Base-by-base conservation (phyloP, 768 basidiomycete genomes). In the Coprinellus micaceus region DNA sequence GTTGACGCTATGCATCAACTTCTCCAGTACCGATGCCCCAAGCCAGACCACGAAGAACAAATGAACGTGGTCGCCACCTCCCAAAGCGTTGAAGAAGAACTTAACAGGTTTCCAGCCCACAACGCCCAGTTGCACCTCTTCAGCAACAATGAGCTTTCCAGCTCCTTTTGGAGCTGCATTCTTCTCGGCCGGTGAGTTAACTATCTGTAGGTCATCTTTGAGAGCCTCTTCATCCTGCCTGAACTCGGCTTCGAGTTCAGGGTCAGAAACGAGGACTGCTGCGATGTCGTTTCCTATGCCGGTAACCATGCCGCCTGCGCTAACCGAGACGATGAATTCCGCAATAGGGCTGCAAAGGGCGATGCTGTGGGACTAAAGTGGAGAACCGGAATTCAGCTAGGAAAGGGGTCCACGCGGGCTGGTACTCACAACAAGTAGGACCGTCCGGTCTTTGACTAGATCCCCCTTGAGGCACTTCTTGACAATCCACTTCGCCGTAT, bases 381-480 rank as follows among this genome's bases (percentile, higher is more conserved):
- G n/a, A 21, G 6, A 21, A 43, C 6, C 40, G n/a, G n/a, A n/a
- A n/a, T n/a, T n/a, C n/a, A n/a, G n/a, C n/a, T n/a, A n/a, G n/a
- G n/a, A n/a, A n/a, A n/a, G n/a, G n/a, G n/a, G n/a, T n/a, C n/a
- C n/a, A n/a, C n/a, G n/a, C n/a, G n/a, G n/a, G n/a, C n/a, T n/a
- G n/a, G 10, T 43, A 68, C 78, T 52, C 58, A 83, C 83, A 45
- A 97, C 94, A 22, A 98, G 78, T 44, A 98, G 77, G 51, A 96
- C 74, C 1, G 95, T 97, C 47, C 94, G 80, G n/a, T 83, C 85
- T n/a, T 74, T 70, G 66, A 94, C 77, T 39, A 97, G 73, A 48
- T 89, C 85, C 6, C 95, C 94, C 60, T 80, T 77, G 22, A 98
- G 74, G 63, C 92, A 94, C 53, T 91, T 77, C 21, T 83, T 76